A percentile compares a stretch with the other conserved stretches of the same genome.
Conservation (phyloP, 1,284 basidiomycete genomes). For the Phylloboletellus chloephorus region DNA sequence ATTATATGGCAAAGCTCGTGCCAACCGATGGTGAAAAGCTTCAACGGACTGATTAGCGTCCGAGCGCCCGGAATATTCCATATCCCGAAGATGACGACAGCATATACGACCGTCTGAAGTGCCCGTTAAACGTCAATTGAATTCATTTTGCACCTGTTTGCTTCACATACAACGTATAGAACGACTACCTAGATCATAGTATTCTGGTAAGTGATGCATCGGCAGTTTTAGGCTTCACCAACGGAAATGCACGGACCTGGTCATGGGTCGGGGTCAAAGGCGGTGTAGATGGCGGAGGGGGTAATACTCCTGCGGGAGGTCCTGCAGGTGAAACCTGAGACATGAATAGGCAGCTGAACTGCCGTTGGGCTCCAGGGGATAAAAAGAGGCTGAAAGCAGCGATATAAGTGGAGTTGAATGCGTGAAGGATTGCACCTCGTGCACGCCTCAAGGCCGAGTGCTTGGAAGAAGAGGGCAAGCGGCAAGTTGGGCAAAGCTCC, state of each 20-base stretch:
- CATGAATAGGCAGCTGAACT: slow-evolving; percentile 29
- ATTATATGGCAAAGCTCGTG: slow-evolving; percentile 80
- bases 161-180: slow-evolving; percentile 63
- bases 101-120: slow-evolving; percentile 66
- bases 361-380: slow-evolving; percentile 14
- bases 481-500: slow-evolving; percentile 6
- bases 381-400: slow-evolving; percentile 6
- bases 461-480: slow-evolving; percentile 12
- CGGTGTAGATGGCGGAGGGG: slow-evolving; percentile 20
- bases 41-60: slow-evolving; percentile 71
- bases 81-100: slow-evolving; percentile 73
- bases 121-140: slow-evolving; percentile 11
- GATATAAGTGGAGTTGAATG: slow-evolving; percentile 13
- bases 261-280: slow-evolving; percentile 37
- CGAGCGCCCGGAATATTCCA: slow-evolving; percentile 77
- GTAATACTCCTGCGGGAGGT: slow-evolving; percentile 30
- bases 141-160: slow-evolving; percentile 8
- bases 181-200: slow-evolving; percentile 46
- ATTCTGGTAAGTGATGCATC: slow-evolving; percentile 26
- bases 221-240: slow-evolving; percentile 12
- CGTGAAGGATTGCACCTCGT: slow-evolving; percentile 29
- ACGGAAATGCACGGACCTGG: slow-evolving; percentile 35
- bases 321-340: slow-evolving; percentile 25
- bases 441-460: slow-evolving; percentile 29
- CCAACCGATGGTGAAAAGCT: slow-evolving; percentile 78